Percentiles rank a stretch among this genome's conserved stretches.
Conservation (phyloP, 1,284 basidiomycete species). For the Pseudozyma hubeiensis region DNA sequence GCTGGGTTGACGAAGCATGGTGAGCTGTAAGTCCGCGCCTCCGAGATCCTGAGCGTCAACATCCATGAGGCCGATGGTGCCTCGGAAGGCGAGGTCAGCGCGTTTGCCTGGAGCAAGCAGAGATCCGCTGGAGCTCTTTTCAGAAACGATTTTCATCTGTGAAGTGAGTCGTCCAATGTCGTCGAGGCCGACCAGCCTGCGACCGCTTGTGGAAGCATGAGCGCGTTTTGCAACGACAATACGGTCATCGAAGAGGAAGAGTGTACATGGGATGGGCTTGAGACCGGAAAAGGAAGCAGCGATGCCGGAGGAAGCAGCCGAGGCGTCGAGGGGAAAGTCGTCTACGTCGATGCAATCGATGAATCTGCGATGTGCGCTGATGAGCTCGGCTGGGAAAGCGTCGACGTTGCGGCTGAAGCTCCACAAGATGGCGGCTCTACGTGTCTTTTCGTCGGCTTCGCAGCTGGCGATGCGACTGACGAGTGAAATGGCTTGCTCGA, state of each 20-base stretch:
- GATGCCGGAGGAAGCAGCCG: conserved; percentile 25
- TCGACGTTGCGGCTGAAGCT: conserved; percentile 87
- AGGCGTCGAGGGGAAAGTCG: conserved; percentile 71
- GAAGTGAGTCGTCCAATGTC: conserved; percentile 79
- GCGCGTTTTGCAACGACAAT: conserved; percentile 90
- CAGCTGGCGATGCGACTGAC: conserved; percentile 91
- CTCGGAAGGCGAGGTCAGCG: conserved; percentile 85
- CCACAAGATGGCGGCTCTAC: conserved; percentile 87
- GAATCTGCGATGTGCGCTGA: conserved; percentile 80
- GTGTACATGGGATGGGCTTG: conserved; percentile 78
- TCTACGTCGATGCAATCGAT: conserved; percentile 95
- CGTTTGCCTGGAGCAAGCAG: conserved; percentile 73
- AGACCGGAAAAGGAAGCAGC: conserved; percentile 23
- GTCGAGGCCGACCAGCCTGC: conserved; percentile 83
- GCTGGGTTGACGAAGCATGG: conserved; percentile 36
- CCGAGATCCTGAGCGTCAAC: conserved; percentile 74
- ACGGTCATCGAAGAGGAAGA: conserved; percentile 96
- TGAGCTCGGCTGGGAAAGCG: conserved; percentile 78
- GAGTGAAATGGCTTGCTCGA: conserved; percentile 86
- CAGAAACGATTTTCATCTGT: conserved; percentile 65
- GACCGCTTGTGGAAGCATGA: conserved; percentile 78
- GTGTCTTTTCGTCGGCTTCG: conserved; percentile 90
- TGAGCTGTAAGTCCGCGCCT: conserved; percentile 81
- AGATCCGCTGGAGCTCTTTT: conserved; percentile 67
- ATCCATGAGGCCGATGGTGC: conserved; percentile 85